Percentiles rank a stretch among this genome's conserved stretches.
These are phyloP conservation scores for Penicillium olsonii DNA, from an alignment of 2,329 filamentous ascomycete genomes.

Conservation along the genomic window DNA sequence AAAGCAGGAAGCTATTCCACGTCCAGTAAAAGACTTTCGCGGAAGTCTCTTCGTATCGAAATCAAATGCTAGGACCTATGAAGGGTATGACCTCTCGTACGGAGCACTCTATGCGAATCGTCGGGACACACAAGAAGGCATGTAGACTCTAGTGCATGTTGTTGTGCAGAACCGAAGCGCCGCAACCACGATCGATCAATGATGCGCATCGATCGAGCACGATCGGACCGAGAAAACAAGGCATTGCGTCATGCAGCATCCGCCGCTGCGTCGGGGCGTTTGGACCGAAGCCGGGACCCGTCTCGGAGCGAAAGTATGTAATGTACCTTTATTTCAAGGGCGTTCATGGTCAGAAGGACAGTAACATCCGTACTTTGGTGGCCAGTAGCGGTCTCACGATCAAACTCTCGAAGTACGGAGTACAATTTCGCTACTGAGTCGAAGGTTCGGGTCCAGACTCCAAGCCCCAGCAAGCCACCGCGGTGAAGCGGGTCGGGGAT, in stretches of 20 bases:
- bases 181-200: conserved; percentile 24
- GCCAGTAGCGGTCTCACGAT: neutral
- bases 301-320: neutral
- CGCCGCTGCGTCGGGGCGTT: conserved; percentile 3
- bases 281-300: conserved; percentile 1
- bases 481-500: conserved; percentile 19
- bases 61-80: conserved; percentile 14
- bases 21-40: neutral
- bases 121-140: conserved; percentile 15
- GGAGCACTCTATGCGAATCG: conserved; percentile 23
- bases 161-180: conserved; percentile 5
- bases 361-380: conserved; percentile 1
- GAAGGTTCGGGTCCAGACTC: conserved; percentile 8
- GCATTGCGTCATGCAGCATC: conserved; percentile 16
- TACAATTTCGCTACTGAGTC: conserved; percentile 2
- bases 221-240: conserved; percentile 13
- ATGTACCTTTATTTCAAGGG: conserved; percentile 2
- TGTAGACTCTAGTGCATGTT: conserved; percentile 13
- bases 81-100: neutral
- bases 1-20: neutral
- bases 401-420: neutral
- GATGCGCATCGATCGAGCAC: conserved; percentile 17
- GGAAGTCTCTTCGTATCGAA: conserved; percentile 1
- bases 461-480: conserved; percentile 1
- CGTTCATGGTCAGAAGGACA: conserved; percentile 12